Evolutionary conservation across 306 rosid species (phyloP).

Genomic region (Lupinus albus): DNA sequence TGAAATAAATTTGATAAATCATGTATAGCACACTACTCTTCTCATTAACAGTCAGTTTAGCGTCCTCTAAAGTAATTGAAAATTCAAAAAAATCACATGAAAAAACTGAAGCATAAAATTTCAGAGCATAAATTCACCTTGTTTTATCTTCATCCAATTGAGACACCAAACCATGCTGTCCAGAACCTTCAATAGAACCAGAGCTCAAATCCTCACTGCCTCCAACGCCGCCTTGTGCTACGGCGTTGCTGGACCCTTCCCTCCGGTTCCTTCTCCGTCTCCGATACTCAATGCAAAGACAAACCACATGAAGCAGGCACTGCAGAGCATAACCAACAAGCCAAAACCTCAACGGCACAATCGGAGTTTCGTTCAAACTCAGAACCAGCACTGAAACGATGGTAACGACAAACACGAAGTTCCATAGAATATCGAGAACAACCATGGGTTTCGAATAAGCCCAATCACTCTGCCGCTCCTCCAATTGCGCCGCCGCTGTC

Average conservation of each 20-base stretch:
- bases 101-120: background rate
- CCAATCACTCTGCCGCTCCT: slow-evolving; percentile 98
- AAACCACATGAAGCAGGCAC: slow-evolving; percentile 67
- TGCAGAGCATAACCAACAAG: slow-evolving; percentile 75
- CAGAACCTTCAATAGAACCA: slow-evolving; percentile 49
- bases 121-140: slow-evolving; percentile 47
- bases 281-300: slow-evolving; percentile 71
- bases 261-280: slow-evolving; percentile 50
- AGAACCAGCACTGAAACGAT: slow-evolving; percentile 59
- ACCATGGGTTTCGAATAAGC: slow-evolving; percentile 96
- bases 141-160: slow-evolving; percentile 58
- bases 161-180: slow-evolving; percentile 52
- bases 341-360: slow-evolving; percentile 78
- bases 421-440: slow-evolving; percentile 83
- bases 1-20: background rate
- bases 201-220: slow-evolving; percentile 53
- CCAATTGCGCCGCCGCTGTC: slow-evolving; percentile 91
- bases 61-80: background rate
- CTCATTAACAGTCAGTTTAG: background rate
- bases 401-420: slow-evolving; percentile 68
- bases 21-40: background rate
- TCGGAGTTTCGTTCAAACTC: slow-evolving; percentile 64
- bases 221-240: slow-evolving; percentile 32
- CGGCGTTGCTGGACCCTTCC: slow-evolving; percentile 35
- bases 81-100: too few species aligned